Evolutionary conservation across 1,139 yeast species (phyloP), one percentile per base, ranked within the genome.

Genomic region (Suhomyces maxii): DNA sequence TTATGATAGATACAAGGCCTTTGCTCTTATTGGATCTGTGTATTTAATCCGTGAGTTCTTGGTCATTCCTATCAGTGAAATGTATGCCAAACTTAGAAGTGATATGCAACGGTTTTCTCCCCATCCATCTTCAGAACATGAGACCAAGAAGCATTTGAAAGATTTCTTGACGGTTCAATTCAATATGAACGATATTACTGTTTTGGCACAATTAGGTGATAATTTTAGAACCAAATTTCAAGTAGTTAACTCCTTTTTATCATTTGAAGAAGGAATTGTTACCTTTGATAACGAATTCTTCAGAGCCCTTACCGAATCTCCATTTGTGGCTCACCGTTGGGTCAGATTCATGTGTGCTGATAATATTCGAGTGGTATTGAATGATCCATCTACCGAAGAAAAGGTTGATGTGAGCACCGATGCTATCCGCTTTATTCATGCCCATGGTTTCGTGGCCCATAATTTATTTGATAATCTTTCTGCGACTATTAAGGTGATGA

Each of bases 391-490:
- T 35, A 36, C 48, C 0, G 26, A 48, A 43, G 23, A 50, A 25
- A 46, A 64, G 55, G 53, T 64, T 31, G 52, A 59, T 12, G 46
- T 60, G 5, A 58, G 56, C 3, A 55, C 74, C 13, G 60, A 63
- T 7, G 56, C 70, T 38, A 65, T 81, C 14, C 59, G 73, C 18
- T 56, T 77, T 12, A 56, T 68, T 13, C 79, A 75, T 37, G 80
- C 83, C 2, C 77, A 80, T 56, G 71, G 76, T 25, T 82, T 84
- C 58, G 76, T 83, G 25, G 79, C 82, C 26, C 81, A 83, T 59
- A 70, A 73, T 50, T 63, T 85, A 6, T 83, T 86, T 62, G 90
- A 85, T 54, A 81, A 80, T 51, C 58, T 84, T 12, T 75, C 86
- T 1, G 71, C 82, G 1, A 65, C 82, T 10, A 56, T 74, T 5